Evolutionary conservation across 345 rosid species (phyloP).

Genomic region (Eucalyptus curtisii): DNA sequence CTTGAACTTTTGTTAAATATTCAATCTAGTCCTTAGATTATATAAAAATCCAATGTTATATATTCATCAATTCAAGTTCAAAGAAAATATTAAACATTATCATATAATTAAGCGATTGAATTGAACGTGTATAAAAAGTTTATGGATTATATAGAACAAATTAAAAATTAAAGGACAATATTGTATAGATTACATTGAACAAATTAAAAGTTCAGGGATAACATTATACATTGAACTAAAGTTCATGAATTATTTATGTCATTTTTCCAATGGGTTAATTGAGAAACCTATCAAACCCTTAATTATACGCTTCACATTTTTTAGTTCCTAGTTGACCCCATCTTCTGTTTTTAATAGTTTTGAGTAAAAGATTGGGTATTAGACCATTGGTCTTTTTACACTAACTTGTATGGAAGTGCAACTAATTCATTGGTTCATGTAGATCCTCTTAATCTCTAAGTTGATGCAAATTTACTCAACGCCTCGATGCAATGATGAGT

Average conservation of each 20-base stretch:
- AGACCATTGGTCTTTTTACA: neutral
- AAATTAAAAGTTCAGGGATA: neutral
- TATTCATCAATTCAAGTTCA: too few species aligned
- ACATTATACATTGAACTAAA: too few species aligned
- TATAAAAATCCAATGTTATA: too few species aligned
- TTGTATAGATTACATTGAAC: too few species aligned
- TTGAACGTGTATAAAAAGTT: too few species aligned
- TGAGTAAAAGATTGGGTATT: neutral
- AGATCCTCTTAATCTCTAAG: neutral
- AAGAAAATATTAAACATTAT: too few species aligned
- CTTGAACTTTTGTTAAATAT: too few species aligned
- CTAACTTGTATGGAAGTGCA: neutral
- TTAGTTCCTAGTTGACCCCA: neutral
- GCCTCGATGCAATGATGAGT: neutral
- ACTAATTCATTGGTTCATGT: neutral
- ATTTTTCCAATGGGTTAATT: neutral
- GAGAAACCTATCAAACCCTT: neutral
- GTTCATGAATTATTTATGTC: neutral
- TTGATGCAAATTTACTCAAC: neutral
- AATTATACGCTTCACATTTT: neutral
- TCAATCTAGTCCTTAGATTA: too few species aligned
- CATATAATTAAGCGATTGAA: too few species aligned
- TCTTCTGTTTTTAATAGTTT: neutral
- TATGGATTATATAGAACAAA: neutral
- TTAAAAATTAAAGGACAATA: too few species aligned